A percentile compares a stretch with the other conserved stretches of the same genome.
Evolutionary conservation across 2,329 filamentous ascomycete species (phyloP).

Genomic region (Ceratocystis eucalypticola): DNA sequence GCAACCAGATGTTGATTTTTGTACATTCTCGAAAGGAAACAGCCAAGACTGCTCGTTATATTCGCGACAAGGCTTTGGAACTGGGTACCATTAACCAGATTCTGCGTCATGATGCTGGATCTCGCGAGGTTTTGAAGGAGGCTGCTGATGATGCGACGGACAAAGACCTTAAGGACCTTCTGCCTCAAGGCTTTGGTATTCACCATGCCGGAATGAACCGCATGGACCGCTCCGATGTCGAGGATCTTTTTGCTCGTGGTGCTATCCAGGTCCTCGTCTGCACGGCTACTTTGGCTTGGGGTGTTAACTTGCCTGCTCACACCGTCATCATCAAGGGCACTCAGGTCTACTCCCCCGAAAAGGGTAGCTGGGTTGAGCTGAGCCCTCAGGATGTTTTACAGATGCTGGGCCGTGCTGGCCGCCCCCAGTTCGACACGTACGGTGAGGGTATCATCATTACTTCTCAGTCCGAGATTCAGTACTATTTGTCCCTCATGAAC

Average conservation of each 20-base stretch:
- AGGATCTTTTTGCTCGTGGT: slow-evolving; percentile 84
- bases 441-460: slow-evolving; percentile 99
- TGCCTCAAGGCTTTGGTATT: slow-evolving; percentile 95
- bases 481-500: slow-evolving; percentile 91
- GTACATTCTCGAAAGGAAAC: slow-evolving; percentile 98
- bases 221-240: slow-evolving; percentile 86
- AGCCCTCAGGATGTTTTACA: slow-evolving; percentile 96
- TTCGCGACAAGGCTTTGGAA: slow-evolving; percentile 93
- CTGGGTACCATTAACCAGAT: slow-evolving; percentile 95
- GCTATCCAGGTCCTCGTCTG: slow-evolving; percentile 91
- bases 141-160: slow-evolving; percentile 74
- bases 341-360: slow-evolving; percentile 94
- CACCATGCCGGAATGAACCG: slow-evolving; percentile 96
- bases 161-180: slow-evolving; percentile 76
- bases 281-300: slow-evolving; percentile 96
- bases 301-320: slow-evolving; percentile 93
- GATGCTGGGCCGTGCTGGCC: slow-evolving; percentile 94
- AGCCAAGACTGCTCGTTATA: slow-evolving; percentile 90
- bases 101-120: slow-evolving; percentile 80
- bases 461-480: slow-evolving; percentile 85
- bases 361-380: slow-evolving; percentile 95
- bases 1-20: slow-evolving; percentile 98
- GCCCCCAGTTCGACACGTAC: slow-evolving; percentile 93
- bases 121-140: slow-evolving; percentile 72
- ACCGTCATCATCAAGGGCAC: slow-evolving; percentile 99